Evolutionary conservation across 495 filamentous ascomycete species (phyloP).

Genomic region (Elasticomyces elasticus): DNA sequence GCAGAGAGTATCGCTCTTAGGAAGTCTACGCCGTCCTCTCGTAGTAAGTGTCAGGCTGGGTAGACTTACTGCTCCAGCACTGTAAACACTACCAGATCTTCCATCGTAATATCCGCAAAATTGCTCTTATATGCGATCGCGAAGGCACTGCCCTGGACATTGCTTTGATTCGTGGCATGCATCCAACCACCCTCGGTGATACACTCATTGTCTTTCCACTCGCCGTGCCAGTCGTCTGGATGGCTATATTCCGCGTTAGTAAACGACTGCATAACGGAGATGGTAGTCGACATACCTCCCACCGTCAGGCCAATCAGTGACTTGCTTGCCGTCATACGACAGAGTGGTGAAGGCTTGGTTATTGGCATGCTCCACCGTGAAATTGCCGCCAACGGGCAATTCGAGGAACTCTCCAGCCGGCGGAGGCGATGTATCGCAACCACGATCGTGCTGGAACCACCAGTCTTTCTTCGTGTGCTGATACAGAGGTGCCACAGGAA

Average conservation of each 20-base stretch:
- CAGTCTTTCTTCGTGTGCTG: conserved; percentile 36
- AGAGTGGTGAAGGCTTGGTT: conserved; percentile 43
- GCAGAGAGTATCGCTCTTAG: too few relatives aligned
- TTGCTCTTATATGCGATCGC: conserved; percentile 46
- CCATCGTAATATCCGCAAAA: conserved; percentile 38
- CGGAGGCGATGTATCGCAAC: conserved; percentile 38
- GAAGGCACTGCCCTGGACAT: conserved; percentile 42
- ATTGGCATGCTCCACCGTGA: conserved; percentile 46
- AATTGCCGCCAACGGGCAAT: conserved; percentile 43
- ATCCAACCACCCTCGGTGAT: conserved; percentile 36
- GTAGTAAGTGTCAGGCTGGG: too few relatives aligned
- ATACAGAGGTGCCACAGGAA: conserved; percentile 37
- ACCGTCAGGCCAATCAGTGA: conserved; percentile 41
- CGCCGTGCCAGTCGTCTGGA: conserved; percentile 39
- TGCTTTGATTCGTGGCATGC: conserved; percentile 38
- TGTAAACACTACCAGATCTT: conserved; percentile 45
- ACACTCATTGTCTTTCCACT: conserved; percentile 27
- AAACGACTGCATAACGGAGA: background rate
- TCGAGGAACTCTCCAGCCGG: conserved; percentile 36
- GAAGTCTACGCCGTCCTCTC: too few relatives aligned
- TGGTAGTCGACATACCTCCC: conserved; percentile 5
- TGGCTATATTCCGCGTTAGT: conserved; percentile 21
- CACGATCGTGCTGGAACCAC: conserved; percentile 45
- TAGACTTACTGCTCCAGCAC: conserved; percentile 32
- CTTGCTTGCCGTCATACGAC: conserved; percentile 36